These are phyloP conservation scores for Magnaporthales sp. DNA, from an alignment of 2,329 filamentous ascomycete species.

Conservation along the genomic window DNA sequence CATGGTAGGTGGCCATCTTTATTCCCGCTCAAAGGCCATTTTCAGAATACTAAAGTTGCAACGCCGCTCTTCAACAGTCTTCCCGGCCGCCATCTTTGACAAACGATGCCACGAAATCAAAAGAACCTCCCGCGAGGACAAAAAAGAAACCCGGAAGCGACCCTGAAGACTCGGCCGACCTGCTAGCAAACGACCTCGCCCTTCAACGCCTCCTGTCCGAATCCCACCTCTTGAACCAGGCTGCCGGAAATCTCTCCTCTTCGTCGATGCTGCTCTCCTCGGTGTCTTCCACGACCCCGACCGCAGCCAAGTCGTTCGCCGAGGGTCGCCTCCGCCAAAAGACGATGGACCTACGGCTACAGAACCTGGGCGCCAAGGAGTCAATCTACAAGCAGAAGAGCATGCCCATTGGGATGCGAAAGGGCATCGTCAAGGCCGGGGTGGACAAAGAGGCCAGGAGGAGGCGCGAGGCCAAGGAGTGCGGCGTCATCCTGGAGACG, in stretches of 20 bases:
- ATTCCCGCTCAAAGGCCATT: not conserved
- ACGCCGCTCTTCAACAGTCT: slow-evolving; percentile 26
- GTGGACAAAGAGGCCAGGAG: slow-evolving; percentile 59
- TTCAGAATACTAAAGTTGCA: not conserved
- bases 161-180: slow-evolving; percentile 52
- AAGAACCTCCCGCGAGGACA: not conserved
- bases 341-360: slow-evolving; percentile 75
- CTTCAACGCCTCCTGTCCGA: slow-evolving; percentile 85
- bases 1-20: slow-evolving; percentile 42
- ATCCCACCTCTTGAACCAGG: slow-evolving; percentile 70
- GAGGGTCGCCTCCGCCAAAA: slow-evolving; percentile 68
- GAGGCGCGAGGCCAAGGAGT: slow-evolving; percentile 74
- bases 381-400: slow-evolving; percentile 71
- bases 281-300: slow-evolving; percentile 26
- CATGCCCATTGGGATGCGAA: slow-evolving; percentile 82
- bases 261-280: slow-evolving; percentile 26
- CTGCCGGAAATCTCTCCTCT: slow-evolving; percentile 33
- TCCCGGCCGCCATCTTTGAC: slow-evolving; percentile 35
- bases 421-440: slow-evolving; percentile 70
- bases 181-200: slow-evolving; percentile 86
- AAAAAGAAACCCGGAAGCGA: slow-evolving; percentile 17
- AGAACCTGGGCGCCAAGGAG: slow-evolving; percentile 51
- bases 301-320: slow-evolving; percentile 26
- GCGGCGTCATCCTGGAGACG: slow-evolving; percentile 78
- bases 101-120: not conserved